Evolutionary conservation across 192 early-diverging fungal genomes (phyloP), one percentile per base, ranked within the genome.

Genomic region (Coemansia sp.): DNA sequence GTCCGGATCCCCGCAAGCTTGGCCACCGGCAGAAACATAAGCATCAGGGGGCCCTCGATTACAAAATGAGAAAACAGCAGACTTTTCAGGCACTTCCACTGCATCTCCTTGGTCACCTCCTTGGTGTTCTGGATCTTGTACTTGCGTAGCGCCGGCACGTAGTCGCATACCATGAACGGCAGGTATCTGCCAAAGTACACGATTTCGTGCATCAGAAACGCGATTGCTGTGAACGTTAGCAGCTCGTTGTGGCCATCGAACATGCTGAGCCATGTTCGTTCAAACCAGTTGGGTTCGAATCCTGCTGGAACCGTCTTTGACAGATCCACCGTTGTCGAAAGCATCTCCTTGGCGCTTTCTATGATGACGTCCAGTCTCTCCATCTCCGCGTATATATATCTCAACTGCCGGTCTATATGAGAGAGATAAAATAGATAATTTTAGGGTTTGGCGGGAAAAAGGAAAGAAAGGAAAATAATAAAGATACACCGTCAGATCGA

Each of bases 151-250:
- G 80, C 84, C 3, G 96, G 94, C 64, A 98, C 92, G 62, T 88
- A 86, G 77, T 98, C 96, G 67, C 89, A 89, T 55, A 91, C 75
- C 41, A 88, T 74, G 74, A 92, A 98, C 26, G 95, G 95, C n/a
- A 95, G 32, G 77, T 90, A 95, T 22, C 94, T 90, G n/a, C 88
- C 90, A 85, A 94, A 96, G 82, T 93, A 96, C 62, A 95, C 92
- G 45, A 92, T 54, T 80, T 98, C 93, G 86, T 98, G 94, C 85
- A 93, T 88, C 37, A 88, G 37, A 75, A 98, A 95, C 42, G 92
- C 82, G 45, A 94, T 76, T 13, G 91, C 60, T 22, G 91, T 87
- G 11, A 92, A 89, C 39, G 88, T 88, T 47, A 94, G 49, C 54
- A 86, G 72, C 65, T 91, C 89, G 71, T 91, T 89, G 62, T 86